phyloP scores from a whole-genome alignment of 2,329 filamentous ascomycete species.

The Claviceps sp. region DNA sequence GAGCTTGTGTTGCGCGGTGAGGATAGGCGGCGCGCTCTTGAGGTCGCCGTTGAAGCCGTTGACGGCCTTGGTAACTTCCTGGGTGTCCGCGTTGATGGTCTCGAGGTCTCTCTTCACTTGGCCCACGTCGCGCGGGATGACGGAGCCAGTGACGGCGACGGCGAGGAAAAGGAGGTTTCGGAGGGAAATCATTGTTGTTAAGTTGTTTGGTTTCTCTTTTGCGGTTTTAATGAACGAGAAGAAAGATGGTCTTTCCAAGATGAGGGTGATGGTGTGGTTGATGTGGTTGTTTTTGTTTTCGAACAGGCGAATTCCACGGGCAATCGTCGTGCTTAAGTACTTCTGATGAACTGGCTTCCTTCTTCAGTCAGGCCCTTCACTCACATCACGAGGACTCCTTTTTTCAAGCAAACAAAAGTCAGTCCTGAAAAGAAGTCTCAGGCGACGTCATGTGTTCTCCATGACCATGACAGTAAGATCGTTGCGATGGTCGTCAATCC shows the following conservation, averaged over 20 bases:
- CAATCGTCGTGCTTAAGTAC: neutral
- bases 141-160: slow-evolving; percentile 1
- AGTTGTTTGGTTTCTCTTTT: neutral
- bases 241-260: neutral
- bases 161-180: slow-evolving; percentile 4
- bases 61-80: neutral
- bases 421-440: neutral
- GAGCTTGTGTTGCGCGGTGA: neutral
- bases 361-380: neutral
- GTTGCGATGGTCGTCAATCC: neutral
- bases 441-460: neutral
- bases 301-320: neutral
- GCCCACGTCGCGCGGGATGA: neutral
- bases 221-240: neutral
- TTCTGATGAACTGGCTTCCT: neutral
- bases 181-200: neutral
- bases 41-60: neutral
- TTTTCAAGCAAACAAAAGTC: neutral
- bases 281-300: neutral
- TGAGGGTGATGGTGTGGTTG: neutral
- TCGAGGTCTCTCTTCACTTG: neutral
- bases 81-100: neutral
- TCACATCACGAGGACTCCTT: neutral
- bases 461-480: neutral
- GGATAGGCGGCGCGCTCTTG: neutral